phyloP scores from a whole-genome alignment of 495 filamentous ascomycete genomes.

The Xylaria flabelliformis region DNA sequence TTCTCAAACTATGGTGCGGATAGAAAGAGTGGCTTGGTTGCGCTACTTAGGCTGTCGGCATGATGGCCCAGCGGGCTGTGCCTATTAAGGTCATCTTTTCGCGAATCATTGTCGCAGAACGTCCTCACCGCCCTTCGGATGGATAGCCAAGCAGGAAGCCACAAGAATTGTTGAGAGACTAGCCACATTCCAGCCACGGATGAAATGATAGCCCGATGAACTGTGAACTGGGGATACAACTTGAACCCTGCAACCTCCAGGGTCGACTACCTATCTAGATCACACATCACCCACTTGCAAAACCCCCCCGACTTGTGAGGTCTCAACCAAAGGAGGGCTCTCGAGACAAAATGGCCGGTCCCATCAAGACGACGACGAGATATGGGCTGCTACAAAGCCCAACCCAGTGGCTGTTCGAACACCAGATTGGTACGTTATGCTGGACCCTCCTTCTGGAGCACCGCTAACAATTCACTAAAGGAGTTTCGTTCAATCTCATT shows the following conservation, averaged over 20 bases:
- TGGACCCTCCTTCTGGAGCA: background rate
- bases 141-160: conserved; percentile 9
- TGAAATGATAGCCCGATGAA: conserved; percentile 19
- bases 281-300: conserved; percentile 10
- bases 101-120: background rate
- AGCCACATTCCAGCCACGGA: conserved; percentile 22
- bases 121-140: conserved; percentile 7
- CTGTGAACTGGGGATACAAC: background rate
- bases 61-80: background rate
- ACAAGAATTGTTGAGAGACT: background rate
- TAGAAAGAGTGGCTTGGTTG: background rate
- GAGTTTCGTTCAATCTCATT: conserved; percentile 68
- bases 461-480: conserved; percentile 42
- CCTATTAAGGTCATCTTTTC: background rate
- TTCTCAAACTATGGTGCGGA: background rate
- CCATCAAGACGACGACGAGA: conserved; percentile 16
- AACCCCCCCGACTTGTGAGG: background rate
- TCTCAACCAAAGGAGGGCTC: background rate
- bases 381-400: conserved; percentile 21
- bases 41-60: background rate
- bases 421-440: conserved; percentile 27
- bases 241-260: conserved; percentile 4
- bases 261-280: background rate
- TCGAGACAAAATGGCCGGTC: conserved; percentile 16
- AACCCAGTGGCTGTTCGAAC: conserved; percentile 28